Evolutionary conservation across 768 basidiomycete species (phyloP).

Genomic region (Trametes punicea): DNA sequence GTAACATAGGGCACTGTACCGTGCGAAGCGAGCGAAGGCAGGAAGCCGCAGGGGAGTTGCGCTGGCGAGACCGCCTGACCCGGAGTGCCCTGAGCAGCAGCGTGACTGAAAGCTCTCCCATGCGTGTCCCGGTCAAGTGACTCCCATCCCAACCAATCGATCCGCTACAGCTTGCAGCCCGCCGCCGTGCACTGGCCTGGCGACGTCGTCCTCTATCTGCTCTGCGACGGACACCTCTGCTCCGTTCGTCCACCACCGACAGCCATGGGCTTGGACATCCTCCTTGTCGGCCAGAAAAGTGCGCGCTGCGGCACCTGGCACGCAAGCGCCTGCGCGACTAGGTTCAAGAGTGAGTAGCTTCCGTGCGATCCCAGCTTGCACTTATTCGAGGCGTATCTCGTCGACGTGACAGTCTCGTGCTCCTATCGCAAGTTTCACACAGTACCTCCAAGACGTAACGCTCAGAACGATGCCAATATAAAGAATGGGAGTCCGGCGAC

Average conservation of each 20-base stretch:
- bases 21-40: conserved; percentile 1
- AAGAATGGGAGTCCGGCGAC: conserved; percentile 1
- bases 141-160: conserved; percentile 17
- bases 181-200: not conserved
- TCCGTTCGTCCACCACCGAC: conserved; percentile 8
- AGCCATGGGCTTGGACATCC: conserved; percentile 18
- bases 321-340: conserved; percentile 4
- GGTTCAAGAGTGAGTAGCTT: conserved; percentile 7
- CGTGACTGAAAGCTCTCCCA: not conserved
- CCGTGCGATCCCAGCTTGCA: not conserved
- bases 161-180: conserved; percentile 15
- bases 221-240: not conserved
- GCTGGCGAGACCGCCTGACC: conserved; percentile 17
- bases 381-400: not conserved
- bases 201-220: not conserved
- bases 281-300: conserved; percentile 16
- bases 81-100: not conserved
- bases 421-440: conserved; percentile 17
- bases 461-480: not conserved
- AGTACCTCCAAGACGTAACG: conserved; percentile 6
- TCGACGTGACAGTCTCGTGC: conserved; percentile 11
- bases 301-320: conserved; percentile 5
- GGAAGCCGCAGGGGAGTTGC: not conserved
- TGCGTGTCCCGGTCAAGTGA: conserved; percentile 17
- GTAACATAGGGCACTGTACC: not conserved